Base-by-base conservation (phyloP, 202 grass and related monocot species). In the Saccharum hybrid region DNA sequence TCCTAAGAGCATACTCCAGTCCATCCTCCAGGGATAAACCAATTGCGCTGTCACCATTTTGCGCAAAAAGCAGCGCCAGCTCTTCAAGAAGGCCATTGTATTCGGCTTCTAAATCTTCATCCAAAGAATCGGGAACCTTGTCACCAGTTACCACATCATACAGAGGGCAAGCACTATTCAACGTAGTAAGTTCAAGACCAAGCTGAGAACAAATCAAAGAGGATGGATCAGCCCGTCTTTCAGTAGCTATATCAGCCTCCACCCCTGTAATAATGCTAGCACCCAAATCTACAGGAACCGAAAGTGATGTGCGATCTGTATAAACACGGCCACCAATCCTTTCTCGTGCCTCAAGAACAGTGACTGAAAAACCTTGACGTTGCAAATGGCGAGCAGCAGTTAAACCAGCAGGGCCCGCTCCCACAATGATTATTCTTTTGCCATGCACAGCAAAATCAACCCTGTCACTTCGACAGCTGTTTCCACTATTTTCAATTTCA, bases 261-360 rank as follows among this genome's bases (percentile, higher is more conserved):
- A 99, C 86, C 77, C 96, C 96, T 16, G 96, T 99, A 70, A 99
- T 99, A 84, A 99, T 99, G 82, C 96, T 99, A 83, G 96, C 96
- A 94, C 96, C 96, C 85, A 99, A 88, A 99, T 99, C 96, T 5
- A 99, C 93, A 69, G 96, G 96, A 81, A 99, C 93, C 70, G 96
- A 99, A 73, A 99, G 96, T 18, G 96, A 99, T 45, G 75, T 73
- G 30, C 72, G 81, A 82, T 99, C 96, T 79, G 96, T 99, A 77
- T 90, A 87, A 76, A 99, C 96, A 77, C 96, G 96, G 40, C 96
- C 96, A 13, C 96, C 96, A 76, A 96, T 88, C 72, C 93, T 93
- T 85, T 89, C 82, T 13, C 96, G 91, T 59, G 96, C 96, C 88
- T 99, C 96, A 21, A 99, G 96, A 92, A 99, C 88, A 89, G 90